Percentiles rank a stretch among this genome's conserved stretches.
Evolutionary conservation across 495 filamentous ascomycete genomes (phyloP).

Genomic region (Pseudoneurospora amorphoporcata): DNA sequence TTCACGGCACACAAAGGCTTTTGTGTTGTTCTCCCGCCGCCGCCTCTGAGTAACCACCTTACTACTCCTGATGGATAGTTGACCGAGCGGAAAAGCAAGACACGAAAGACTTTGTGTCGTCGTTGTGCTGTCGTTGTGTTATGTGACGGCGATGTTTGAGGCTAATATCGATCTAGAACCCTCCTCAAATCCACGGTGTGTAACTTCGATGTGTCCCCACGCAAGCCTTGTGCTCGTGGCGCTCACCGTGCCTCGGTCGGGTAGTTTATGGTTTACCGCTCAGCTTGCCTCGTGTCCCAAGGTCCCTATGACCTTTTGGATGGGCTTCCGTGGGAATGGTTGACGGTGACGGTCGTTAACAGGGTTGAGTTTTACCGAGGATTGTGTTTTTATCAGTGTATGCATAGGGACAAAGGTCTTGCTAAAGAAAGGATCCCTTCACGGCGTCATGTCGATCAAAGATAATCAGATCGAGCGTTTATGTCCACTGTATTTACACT

Average conservation of each 20-base stretch:
- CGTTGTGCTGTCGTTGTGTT: background rate
- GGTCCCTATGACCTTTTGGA: too few species aligned
- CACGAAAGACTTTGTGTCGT: background rate
- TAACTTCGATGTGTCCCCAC: background rate
- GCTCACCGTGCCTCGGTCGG: background rate
- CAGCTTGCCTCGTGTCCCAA: too few species aligned
- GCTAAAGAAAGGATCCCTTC: too few species aligned
- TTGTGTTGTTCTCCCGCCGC: background rate
- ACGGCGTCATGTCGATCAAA: background rate
- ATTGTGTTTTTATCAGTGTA: too few species aligned
- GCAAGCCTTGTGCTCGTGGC: background rate
- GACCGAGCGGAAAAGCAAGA: background rate
- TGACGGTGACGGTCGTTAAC: too few species aligned
- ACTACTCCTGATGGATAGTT: background rate
- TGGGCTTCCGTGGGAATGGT: too few species aligned
- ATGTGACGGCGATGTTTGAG: background rate
- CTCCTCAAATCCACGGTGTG: background rate
- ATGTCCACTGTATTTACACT: background rate
- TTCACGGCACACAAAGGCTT: background rate
- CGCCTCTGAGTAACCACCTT: background rate
- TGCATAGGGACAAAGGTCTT: background rate
- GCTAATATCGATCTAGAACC: too few species aligned
- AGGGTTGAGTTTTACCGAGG: background rate
- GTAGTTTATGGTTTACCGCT: background rate
- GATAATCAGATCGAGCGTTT: background rate